A percentile compares a stretch with the other conserved stretches of the same genome.
phyloP scores from a whole-genome alignment of 179 eudicot genomes.

The Gypsophila paniculata region DNA sequence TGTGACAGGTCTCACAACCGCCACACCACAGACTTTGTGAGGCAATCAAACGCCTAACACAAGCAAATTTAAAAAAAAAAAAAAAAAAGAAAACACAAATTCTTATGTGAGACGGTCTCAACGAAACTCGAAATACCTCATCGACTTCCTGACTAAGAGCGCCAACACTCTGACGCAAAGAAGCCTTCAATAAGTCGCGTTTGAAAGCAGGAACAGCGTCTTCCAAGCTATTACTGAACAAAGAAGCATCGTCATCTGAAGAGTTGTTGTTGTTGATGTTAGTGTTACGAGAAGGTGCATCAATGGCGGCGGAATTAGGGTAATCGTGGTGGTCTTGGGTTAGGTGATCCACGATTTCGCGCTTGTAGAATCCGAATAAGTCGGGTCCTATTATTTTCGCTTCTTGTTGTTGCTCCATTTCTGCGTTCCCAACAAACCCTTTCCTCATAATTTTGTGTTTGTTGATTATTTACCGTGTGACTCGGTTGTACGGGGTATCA shows the following conservation, averaged over 20 bases:
- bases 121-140: conserved; percentile 52
- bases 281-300: background rate
- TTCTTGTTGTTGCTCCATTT: conserved; percentile 33
- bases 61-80: no score
- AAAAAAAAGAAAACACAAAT: no score
- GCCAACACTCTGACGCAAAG: conserved; percentile 47
- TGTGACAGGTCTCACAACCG: no score
- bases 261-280: no score
- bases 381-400: conserved; percentile 47
- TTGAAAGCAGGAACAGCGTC: conserved; percentile 39
- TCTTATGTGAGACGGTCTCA: no score
- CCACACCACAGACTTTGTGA: no score
- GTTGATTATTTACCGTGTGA: no score
- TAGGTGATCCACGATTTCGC: conserved; percentile 43
- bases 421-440: conserved; percentile 26
- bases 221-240: conserved; percentile 43
- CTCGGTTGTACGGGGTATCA: no score
- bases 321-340: conserved; percentile 40
- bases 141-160: conserved; percentile 55
- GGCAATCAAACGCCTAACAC: no score
- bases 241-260: conserved; percentile 25
- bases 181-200: conserved; percentile 47
- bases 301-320: conserved; percentile 14
- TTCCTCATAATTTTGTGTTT: background rate
- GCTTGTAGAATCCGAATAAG: conserved; percentile 51